Percentiles rank a stretch among this genome's conserved stretches.
Conservation (phyloP, 345 rosid species). For the Atalantia buxifolia region DNA sequence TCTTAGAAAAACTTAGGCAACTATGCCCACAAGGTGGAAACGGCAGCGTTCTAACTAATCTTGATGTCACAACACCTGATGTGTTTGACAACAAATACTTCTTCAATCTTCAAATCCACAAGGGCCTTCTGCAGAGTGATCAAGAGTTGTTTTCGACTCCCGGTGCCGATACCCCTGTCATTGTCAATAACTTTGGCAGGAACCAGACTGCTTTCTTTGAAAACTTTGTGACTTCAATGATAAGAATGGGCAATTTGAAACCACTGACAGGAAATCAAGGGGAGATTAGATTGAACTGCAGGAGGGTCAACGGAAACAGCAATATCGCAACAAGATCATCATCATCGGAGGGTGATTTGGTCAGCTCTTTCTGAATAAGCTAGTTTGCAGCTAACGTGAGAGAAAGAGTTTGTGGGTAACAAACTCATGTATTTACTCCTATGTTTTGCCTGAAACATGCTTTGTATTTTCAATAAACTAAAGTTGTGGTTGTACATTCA, state of each 20-base stretch:
- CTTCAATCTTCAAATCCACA: constrained; percentile 34
- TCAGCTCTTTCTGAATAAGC: constrained; percentile 6
- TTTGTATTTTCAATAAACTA: not conserved
- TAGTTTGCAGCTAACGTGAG: not conserved
- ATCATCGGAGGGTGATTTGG: not conserved
- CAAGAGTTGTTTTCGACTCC: constrained; percentile 52
- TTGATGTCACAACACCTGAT: constrained; percentile 53
- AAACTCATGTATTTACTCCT: not conserved
- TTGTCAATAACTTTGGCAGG: constrained; percentile 38
- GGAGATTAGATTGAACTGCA: constrained; percentile 57
- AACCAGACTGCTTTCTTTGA: constrained; percentile 53
- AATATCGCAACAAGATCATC: not conserved
- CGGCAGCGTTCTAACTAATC: constrained; percentile 26
- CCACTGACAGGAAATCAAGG: constrained; percentile 46
- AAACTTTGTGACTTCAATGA: constrained; percentile 53
- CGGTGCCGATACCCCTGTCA: constrained; percentile 34
- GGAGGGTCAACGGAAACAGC: constrained; percentile 33
- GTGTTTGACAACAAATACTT: constrained; percentile 48
- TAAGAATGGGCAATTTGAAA: constrained; percentile 60
- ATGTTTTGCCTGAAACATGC: not conserved
- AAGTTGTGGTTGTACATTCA: not conserved
- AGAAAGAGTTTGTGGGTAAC: not conserved
- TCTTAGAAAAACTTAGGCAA: constrained; percentile 31
- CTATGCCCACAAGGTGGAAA: constrained; percentile 55
- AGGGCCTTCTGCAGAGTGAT: constrained; percentile 59